phyloP scores from a whole-genome alignment of 257 asterid species.

The Voacanga thouarsii region DNA sequence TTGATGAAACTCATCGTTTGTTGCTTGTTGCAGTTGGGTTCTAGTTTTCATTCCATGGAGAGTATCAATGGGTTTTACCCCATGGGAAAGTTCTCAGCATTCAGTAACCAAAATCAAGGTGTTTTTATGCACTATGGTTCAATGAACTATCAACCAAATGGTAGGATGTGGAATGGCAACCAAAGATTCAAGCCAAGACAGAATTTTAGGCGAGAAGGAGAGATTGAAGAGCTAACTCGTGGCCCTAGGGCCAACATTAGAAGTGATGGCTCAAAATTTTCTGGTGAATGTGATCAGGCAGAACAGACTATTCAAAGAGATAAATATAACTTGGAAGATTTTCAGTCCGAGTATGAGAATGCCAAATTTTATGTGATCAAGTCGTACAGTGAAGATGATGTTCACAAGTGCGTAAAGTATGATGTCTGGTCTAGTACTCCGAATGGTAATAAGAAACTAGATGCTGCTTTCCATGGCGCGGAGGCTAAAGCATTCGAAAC shows the following conservation, averaged over 20 bases:
- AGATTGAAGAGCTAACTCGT: slow-evolving; percentile 63
- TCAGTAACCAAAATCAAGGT: slow-evolving; percentile 39
- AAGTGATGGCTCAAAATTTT: slow-evolving; percentile 27
- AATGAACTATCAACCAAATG: slow-evolving; percentile 38
- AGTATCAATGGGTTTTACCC: slow-evolving; percentile 38
- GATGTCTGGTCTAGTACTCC: slow-evolving; percentile 93
- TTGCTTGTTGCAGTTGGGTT: slow-evolving; percentile 43
- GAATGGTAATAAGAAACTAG: slow-evolving; percentile 70
- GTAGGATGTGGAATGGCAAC: slow-evolving; percentile 47
- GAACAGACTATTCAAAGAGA: slow-evolving; percentile 37
- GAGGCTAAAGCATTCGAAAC: slow-evolving; percentile 46
- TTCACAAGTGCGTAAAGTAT: slow-evolving; percentile 78
- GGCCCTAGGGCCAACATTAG: slow-evolving; percentile 67
- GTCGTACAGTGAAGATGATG: slow-evolving; percentile 78
- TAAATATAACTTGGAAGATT: slow-evolving; percentile 51
- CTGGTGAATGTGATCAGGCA: slow-evolving; percentile 41
- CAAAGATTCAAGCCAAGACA: slow-evolving; percentile 43
- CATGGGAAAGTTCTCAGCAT: slow-evolving; percentile 44
- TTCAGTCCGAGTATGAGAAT: slow-evolving; percentile 47
- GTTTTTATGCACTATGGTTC: slow-evolving; percentile 39
- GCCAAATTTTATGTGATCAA: slow-evolving; percentile 81
- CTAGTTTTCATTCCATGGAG: slow-evolving; percentile 47
- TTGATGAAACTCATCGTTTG: not conserved
- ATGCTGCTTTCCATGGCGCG: slow-evolving; percentile 54
- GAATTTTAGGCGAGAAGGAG: slow-evolving; percentile 47